A percentile compares a stretch with the other conserved stretches of the same genome.
These are phyloP conservation scores for Kondoa malvinella DNA, from an alignment of 768 basidiomycete species.

Conservation along the genomic window DNA sequence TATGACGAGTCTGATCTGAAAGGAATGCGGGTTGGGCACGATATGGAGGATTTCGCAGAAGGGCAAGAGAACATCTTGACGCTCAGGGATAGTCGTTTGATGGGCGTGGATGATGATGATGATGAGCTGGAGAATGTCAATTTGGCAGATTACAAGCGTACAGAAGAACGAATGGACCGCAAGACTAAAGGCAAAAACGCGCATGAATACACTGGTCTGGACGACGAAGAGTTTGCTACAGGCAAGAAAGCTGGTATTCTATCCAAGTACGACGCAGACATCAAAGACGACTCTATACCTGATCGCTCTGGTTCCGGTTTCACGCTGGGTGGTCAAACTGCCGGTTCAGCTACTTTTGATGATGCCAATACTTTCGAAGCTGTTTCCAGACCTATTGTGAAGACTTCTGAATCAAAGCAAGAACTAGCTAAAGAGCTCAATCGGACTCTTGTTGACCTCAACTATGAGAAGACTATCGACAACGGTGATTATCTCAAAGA, in stretches of 20 bases:
- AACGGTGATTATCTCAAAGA: conserved; percentile 75
- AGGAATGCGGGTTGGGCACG: conserved; percentile 91
- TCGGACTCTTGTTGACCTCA: conserved; percentile 62
- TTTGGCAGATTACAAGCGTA: conserved; percentile 71
- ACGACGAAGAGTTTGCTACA: conserved; percentile 82
- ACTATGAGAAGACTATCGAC: conserved; percentile 44
- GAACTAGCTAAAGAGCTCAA: conserved; percentile 39
- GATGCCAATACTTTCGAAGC: conserved; percentile 1
- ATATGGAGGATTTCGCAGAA: conserved; percentile 76
- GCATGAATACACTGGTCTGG: conserved; percentile 75
- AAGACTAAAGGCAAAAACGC: conserved; percentile 58
- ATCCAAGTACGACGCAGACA: conserved; percentile 82
- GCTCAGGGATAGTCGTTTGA: conserved; percentile 82
- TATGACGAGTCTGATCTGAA: conserved; percentile 46
- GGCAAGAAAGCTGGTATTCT: conserved; percentile 68
- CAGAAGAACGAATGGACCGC: conserved; percentile 58
- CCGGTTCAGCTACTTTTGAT: conserved; percentile 31
- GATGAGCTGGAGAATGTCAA: conserved; percentile 94
- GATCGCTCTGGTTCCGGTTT: conserved; percentile 47
- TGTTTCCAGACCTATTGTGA: conserved; percentile 11
- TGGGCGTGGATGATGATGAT: conserved; percentile 89
- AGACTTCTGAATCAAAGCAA: conserved; percentile 1
- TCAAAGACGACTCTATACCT: conserved; percentile 41
- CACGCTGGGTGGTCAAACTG: conserved; percentile 48
- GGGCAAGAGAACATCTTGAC: conserved; percentile 92